Percentiles rank a stretch among this genome's conserved stretches.
Evolutionary conservation across 352 stramenopile genomes (phyloP).

Genomic region (Pythium aquatile): DNA sequence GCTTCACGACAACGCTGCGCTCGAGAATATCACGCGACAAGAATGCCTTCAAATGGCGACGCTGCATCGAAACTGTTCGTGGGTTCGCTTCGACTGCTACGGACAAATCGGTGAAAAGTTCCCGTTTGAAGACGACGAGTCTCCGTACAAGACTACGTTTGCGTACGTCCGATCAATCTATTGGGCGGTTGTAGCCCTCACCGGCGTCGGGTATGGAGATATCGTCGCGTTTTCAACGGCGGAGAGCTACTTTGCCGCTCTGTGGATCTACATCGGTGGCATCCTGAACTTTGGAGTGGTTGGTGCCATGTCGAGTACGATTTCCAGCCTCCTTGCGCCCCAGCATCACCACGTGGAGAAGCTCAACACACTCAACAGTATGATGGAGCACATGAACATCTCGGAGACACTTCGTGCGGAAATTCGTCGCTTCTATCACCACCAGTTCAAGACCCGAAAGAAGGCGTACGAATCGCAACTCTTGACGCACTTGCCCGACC

Average conservation of each 20-base stretch:
- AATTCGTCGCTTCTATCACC: conserved; percentile 75
- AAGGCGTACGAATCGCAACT: conserved; percentile 71
- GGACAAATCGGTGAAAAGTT: conserved; percentile 50
- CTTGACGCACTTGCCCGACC: conserved; percentile 60
- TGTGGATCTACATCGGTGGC: conserved; percentile 74
- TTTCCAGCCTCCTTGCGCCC: conserved; percentile 60
- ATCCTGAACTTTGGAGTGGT: conserved; percentile 81
- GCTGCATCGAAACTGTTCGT: conserved; percentile 62
- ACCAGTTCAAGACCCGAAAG: conserved; percentile 57
- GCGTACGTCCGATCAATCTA: conserved; percentile 74
- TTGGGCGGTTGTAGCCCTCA: conserved; percentile 73
- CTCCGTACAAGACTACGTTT: conserved; percentile 49
- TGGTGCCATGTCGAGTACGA: conserved; percentile 77
- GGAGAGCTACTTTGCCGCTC: conserved; percentile 65
- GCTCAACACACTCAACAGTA: conserved; percentile 59
- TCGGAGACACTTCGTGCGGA: conserved; percentile 50
- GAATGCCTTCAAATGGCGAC: conserved; percentile 56
- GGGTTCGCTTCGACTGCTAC: conserved; percentile 73
- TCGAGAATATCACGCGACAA: conserved; percentile 26
- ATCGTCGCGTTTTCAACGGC: conserved; percentile 71
- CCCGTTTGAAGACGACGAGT: conserved; percentile 38
- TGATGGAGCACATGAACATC: conserved; percentile 61
- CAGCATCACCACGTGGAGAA: conserved; percentile 71
- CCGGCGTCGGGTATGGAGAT: conserved; percentile 69
- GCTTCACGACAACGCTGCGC: conserved; percentile 4